Percentiles rank a stretch among this genome's conserved stretches.
Conservation (phyloP, 192 early-diverging fungal species). For the Entomortierella parvispora region DNA sequence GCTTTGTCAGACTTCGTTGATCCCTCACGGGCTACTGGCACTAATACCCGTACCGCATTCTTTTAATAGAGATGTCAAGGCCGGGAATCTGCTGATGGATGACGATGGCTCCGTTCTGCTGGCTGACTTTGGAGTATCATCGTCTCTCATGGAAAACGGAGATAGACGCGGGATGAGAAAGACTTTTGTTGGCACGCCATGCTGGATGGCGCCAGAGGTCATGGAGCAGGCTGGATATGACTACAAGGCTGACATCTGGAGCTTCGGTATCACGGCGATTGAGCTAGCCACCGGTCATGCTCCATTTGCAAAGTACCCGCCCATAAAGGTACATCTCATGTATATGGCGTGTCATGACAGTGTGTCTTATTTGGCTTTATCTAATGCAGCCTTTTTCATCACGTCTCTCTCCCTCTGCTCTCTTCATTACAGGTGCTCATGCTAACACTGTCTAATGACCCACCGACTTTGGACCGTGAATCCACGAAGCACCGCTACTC, state of each 20-base stretch:
- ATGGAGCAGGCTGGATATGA: conserved; percentile 93
- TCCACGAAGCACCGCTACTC: conserved; percentile 77
- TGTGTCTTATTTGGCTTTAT: too few relatives aligned
- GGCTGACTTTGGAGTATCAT: conserved; percentile 78
- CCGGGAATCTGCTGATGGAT: conserved; percentile 75
- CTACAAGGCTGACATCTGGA: conserved; percentile 93
- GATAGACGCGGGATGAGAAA: conserved; percentile 68
- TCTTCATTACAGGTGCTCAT: conserved; percentile 72
- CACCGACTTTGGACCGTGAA: conserved; percentile 85
- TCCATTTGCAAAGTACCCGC: conserved; percentile 89
- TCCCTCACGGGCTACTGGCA: background rate
- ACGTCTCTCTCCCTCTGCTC: too few relatives aligned
- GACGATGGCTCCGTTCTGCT: conserved; percentile 70
- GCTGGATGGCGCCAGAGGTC: conserved; percentile 84
- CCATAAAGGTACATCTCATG: conserved; percentile 76
- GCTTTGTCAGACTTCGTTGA: too few relatives aligned
- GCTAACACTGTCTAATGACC: conserved; percentile 88
- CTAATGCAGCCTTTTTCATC: too few relatives aligned
- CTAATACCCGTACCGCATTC: background rate
- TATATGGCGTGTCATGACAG: too few relatives aligned
- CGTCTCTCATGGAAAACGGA: conserved; percentile 71
- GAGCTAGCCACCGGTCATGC: conserved; percentile 90
- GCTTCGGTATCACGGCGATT: conserved; percentile 88
- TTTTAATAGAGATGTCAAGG: conserved; percentile 69
- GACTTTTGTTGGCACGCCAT: conserved; percentile 80